These are phyloP conservation scores for Albophoma yamanashiensis DNA, from an alignment of 2,329 filamentous ascomycete species.

Conservation along the genomic window DNA sequence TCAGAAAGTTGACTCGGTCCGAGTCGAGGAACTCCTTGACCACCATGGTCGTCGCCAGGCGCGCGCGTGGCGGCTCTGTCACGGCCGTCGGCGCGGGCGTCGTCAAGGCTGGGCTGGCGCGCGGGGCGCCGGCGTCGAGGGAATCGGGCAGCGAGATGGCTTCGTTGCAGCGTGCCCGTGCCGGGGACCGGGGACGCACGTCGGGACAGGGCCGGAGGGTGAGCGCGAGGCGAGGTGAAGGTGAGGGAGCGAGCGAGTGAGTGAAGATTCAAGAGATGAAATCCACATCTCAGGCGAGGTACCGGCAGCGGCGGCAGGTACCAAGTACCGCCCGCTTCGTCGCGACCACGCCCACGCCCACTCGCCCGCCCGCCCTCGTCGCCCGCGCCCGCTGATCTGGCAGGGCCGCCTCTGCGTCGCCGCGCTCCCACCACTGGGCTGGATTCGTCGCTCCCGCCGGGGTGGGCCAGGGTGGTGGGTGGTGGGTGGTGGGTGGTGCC, in stretches of 20 bases:
- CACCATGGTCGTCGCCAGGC: constrained; percentile 30
- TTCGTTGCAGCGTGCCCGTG: neutral
- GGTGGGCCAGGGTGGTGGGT: neutral
- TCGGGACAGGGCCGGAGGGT: neutral
- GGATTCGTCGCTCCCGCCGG: neutral
- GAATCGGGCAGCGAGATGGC: neutral
- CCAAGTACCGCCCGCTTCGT: neutral
- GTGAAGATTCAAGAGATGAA: constrained; percentile 16
- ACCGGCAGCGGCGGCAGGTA: neutral
- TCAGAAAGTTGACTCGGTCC: constrained; percentile 58
- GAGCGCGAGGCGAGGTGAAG: constrained; percentile 6
- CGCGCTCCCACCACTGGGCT: neutral
- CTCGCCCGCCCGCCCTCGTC: neutral
- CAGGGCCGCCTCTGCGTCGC: neutral
- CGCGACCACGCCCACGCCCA: neutral
- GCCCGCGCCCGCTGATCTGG: neutral
- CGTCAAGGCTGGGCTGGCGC: constrained; percentile 3
- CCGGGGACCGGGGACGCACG: constrained; percentile 1
- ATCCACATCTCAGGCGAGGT: constrained; percentile 7
- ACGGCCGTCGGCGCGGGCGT: constrained; percentile 9
- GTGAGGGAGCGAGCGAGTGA: constrained; percentile 8
- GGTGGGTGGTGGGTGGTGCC: no score
- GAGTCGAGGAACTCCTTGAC: constrained; percentile 53
- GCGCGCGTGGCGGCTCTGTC: constrained; percentile 20
- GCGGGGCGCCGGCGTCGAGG: constrained; percentile 1